Base-by-base conservation (phyloP, 2,329 filamentous ascomycete species). In the Ascochyta pisi region DNA sequence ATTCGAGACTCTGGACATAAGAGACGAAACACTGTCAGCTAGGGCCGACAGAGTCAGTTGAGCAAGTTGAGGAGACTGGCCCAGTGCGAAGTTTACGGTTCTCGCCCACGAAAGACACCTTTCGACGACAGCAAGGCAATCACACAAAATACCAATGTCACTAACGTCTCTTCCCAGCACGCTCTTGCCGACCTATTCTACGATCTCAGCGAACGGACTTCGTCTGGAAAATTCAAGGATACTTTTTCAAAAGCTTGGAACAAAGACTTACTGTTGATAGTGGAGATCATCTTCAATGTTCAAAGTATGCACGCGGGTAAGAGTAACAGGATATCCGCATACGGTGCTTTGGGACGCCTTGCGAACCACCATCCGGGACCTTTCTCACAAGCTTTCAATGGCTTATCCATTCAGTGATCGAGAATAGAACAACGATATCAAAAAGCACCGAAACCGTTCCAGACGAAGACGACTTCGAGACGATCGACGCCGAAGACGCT, bases 251-350 rank as follows among this genome's bases (percentile, higher is more conserved):
- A 69, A 2, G 80, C 84, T 1, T 88, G 84, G 84, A 62, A 67
- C 1, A 66, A 73, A 1, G 81, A 86, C 55, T 58, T 81, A 0
- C 63, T 80, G 3, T 67, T 76, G 12, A 19, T 19, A 19, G 3
- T 19, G 3, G 19, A 19, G 19, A 19, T 19, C 19, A 19, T 19
- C 19, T 19, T 19, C 19, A 19, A 84, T 84, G 0, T 80, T 0
- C 79, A 85, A 9, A 85, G 83, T n/a, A 86, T 87, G 44, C 84
- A 87, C 54, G 71, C 86, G 0, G 84, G 85, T 15, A 86, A 86
- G 69, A 77, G 77, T 31, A 81, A 15, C 83, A 86, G 37, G 7
- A 26, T 8, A 26, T 26, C 27, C n/a, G 27, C 46, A 16, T 41
- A 48, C 26, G 16, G 46, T 22, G 46, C 46, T 26, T 27, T 49